phyloP scores from a whole-genome alignment of 768 basidiomycete species.

The Lentinus brumalis region DNA sequence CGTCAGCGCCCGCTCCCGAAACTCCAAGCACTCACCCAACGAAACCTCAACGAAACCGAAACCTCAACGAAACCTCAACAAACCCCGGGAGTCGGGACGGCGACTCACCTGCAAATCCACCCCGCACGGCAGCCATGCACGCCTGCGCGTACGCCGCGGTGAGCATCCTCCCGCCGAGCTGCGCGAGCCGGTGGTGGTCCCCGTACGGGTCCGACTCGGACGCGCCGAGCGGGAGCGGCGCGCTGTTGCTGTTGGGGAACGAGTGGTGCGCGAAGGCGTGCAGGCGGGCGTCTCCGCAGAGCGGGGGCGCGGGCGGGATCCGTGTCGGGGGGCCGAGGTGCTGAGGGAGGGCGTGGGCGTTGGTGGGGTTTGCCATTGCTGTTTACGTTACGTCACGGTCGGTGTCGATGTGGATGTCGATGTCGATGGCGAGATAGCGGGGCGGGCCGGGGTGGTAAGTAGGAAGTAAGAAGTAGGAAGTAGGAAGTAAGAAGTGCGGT shows the following conservation, averaged over 20 bases:
- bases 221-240: no score
- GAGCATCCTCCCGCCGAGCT: background rate
- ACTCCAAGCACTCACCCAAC: background rate
- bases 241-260: background rate
- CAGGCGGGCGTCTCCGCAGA: conserved; percentile 2
- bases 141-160: background rate
- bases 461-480: no score
- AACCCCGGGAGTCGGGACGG: no score
- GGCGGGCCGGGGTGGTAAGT: no score
- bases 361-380: background rate
- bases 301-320: conserved; percentile 5
- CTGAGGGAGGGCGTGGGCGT: background rate
- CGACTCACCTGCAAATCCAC: background rate
- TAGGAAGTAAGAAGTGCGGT: no score
- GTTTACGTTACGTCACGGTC: no score
- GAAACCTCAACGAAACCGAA: background rate
- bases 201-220: background rate
- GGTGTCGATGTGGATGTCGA: no score
- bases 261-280: conserved; percentile 9
- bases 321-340: background rate
- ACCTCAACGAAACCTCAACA: background rate
- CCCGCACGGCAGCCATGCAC: background rate
- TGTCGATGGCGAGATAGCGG: no score
- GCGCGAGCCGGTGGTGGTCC: background rate
- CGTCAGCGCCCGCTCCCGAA: no score